Base-by-base conservation (phyloP, 2,329 filamentous ascomycete species). In the Talaromyces sp. region DNA sequence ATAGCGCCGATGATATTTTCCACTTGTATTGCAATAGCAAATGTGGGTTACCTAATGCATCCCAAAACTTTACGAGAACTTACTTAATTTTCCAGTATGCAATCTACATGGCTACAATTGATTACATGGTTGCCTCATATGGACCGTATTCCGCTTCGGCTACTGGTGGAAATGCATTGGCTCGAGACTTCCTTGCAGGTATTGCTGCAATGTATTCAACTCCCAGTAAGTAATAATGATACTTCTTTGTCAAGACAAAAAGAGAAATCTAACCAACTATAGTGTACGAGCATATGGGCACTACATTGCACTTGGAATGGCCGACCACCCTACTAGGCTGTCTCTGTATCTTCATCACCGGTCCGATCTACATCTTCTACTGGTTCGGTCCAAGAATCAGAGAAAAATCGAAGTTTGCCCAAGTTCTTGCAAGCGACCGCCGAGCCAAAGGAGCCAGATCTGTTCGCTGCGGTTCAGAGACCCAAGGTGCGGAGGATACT, bases 121-220 rank as follows among this genome's bases (percentile, higher is more conserved):
- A 89, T 72, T 89, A 89, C 74, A 88, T 89, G 83, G 86, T 89
- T 57, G 86, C 85, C 27, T 83, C 86, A 0, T 90, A 90, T 70
- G 87, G 87, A 0, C 83, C 84, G 0, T 89, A 87, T 72, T 82
- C 87, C 0, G 87, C 87, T 15, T 88, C 86, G 0, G 87, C 87
- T 2, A 89, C 87, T 0, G 87, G 87, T 27, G 87, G 87, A 9
- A 89, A 90, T 69, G 87, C 85, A 1, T 86, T 89, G 63, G 84
- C 86, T 8, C 81, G 87, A 50, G 87, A 89, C 68, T 84, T 89
- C 70, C 77, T 89, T 3, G 86, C 87, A 0, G 87, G 87, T 57
- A 76, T 88, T 31, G 81, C 86, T 11, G 86, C 86, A 1, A 79
- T 88, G 71, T 87, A 84, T 68, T 84, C 86, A 0, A 79, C 77